Base-by-base conservation (phyloP, 345 rosid species). In the Heritiera fomes region DNA sequence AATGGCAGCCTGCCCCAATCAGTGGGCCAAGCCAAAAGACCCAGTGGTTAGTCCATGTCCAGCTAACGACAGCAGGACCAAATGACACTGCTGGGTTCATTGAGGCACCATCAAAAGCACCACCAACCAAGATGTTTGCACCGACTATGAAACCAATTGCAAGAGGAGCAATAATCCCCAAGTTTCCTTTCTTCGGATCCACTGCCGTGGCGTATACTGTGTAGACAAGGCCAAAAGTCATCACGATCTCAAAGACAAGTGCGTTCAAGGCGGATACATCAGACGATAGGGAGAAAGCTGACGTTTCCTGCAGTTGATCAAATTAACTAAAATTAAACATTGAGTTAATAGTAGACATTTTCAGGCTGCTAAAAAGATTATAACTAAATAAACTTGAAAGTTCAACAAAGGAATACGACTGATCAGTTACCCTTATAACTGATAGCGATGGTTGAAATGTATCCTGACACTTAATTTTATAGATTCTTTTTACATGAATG, bases 61-160 rank as follows among this genome's bases (percentile, higher is more conserved):
- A 86, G 89, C 92, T 89, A 14, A 91, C 92, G 81, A 91, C 87
- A 1, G 92, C 94, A 2, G 94, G 94, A 5, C 94, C 94, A 28
- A 91, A 91, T 2, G 92, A 89, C 15, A 91, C 92, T 0, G 94
- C 94, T 0, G 94, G 94, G 92, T 91, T 91, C 94, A 91, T 91
- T 17, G 94, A 91, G 3, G 89, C 91, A 32, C 91, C 91, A 49
- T 85, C 88, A 8, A 88, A 88, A 8, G 87, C 89, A 0, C 91
- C 91, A 68, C 91, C 91, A 7, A 81, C 89, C 79, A 88, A 84
- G 68, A 88, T 86, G 80, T 88, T 88, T 41, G 91, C 91, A 11
- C 89, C 89, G 0, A 88, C 91, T 2, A 86, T 86, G 84, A 86
- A 88, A 67, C 91, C 91, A 23, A 88, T 88, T 0, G 89, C 89